Base-by-base conservation (phyloP, 2,329 filamentous ascomycete species). In the Alternaria atra region DNA sequence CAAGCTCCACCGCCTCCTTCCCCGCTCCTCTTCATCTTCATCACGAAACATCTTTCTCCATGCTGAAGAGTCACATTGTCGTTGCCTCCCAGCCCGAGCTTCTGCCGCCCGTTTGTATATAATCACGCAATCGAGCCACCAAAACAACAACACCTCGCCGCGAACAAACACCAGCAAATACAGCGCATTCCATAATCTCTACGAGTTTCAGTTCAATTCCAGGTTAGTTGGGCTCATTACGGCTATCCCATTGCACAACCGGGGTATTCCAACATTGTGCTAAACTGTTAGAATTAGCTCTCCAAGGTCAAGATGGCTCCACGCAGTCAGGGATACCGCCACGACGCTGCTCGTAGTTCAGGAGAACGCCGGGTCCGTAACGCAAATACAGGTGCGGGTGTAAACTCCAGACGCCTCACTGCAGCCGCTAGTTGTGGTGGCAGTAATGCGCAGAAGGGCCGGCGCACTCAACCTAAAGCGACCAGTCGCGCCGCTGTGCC, bases 311-410 rank as follows among this genome's bases (percentile, higher is more conserved):
- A 20, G 10, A 58, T 58, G 56, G 56, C 51, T 15, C 51, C 50
- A 12, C 56, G 35, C 34, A 48, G 15, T 9, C 25, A 58, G 32
- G 39, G 23, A 32, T 13, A 2, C 17, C 32, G 29, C 9, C 30
- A 25, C 17, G 15, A n/a, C 13, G 17, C 5, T 23, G 15, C 5
- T 23, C 9, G 15, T 7, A 10, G 30, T 25, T 25, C 20, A 12
- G 23, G 32, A 20, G 39, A 52, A 4, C 42, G 37, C 13, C 48
- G 25, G 5, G 34, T 13, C 12, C 58, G 42, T 27, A 54, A 52
- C 20, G 34, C 58, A 4, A 34, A 58, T 15, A 62, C 58, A 8
- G 59, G 55, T 4, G 58, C 61, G 9, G 58, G 61, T 13, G 13
- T 64, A 30, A 50, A 47, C 13, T n/a, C 29, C 4, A 47, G 40